These are phyloP conservation scores for Helotiales sp. DNA, from an alignment of 2,329 filamentous ascomycete genomes.

Conservation along the genomic window DNA sequence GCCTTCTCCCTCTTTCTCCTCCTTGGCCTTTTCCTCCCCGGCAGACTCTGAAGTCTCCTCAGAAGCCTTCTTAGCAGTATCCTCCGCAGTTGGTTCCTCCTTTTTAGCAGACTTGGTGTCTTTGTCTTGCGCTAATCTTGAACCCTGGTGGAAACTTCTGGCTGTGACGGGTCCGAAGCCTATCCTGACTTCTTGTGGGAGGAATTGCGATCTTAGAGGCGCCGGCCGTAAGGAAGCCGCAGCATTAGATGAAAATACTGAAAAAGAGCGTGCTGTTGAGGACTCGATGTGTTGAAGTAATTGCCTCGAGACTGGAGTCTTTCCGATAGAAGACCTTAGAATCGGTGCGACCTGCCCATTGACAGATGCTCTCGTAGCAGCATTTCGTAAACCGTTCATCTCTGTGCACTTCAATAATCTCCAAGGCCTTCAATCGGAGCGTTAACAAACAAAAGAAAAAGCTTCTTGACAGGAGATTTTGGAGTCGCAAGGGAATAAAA, in stretches of 20 bases:
- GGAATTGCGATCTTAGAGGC: slow-evolving; percentile 39
- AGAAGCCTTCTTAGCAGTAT: slow-evolving; percentile 23
- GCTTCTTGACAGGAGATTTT: slow-evolving; percentile 8
- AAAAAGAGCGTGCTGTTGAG: slow-evolving; percentile 26
- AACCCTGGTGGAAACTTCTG: slow-evolving; percentile 28
- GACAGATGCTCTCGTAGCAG: slow-evolving; percentile 27
- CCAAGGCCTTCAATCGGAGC: slow-evolving; percentile 6
- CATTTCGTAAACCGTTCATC: slow-evolving; percentile 34
- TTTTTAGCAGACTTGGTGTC: slow-evolving; percentile 23
- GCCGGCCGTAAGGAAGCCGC: slow-evolving; percentile 40
- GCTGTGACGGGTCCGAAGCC: slow-evolving; percentile 11
- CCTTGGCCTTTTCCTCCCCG: slow-evolving; percentile 32
- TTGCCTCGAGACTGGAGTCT: slow-evolving; percentile 33
- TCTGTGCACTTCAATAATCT: slow-evolving; percentile 10
- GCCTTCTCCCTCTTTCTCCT: slow-evolving; percentile 41
- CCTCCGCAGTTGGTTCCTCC: slow-evolving; percentile 21
- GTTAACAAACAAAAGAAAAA: slow-evolving; percentile 13
- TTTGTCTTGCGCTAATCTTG: slow-evolving; percentile 30
- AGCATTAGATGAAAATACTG: slow-evolving; percentile 33
- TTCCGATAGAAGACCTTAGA: slow-evolving; percentile 34
- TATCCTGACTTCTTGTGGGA: slow-evolving; percentile 35
- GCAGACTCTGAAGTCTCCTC: slow-evolving; percentile 23
- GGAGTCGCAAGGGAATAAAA: slow-evolving; percentile 11
- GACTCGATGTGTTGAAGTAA: slow-evolving; percentile 36
- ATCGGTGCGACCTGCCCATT: slow-evolving; percentile 32